A percentile compares a stretch with the other conserved stretches of the same genome.
Conservation (phyloP, 1,284 basidiomycete genomes). For the Boletus chippewaensis region DNA sequence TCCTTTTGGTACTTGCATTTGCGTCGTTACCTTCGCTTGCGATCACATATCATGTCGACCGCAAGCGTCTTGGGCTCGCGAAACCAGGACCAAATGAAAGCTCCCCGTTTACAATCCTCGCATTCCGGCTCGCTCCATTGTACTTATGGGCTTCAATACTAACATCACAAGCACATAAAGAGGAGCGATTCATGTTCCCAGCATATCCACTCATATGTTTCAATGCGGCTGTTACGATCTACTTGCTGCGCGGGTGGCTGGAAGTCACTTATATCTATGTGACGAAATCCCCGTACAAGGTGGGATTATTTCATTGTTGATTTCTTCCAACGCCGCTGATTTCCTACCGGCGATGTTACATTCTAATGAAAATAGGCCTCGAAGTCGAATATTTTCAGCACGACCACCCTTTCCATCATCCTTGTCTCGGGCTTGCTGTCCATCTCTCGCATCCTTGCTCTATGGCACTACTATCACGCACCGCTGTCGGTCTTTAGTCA, state of each 20-base stretch:
- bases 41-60: slow-evolving; percentile 73
- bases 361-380: slow-evolving; percentile 54
- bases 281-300: slow-evolving; percentile 80
- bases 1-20: slow-evolving; percentile 76
- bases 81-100: slow-evolving; percentile 53
- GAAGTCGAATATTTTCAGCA: slow-evolving; percentile 67
- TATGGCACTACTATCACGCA: slow-evolving; percentile 87
- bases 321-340: slow-evolving; percentile 5
- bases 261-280: slow-evolving; percentile 68
- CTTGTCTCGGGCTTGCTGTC: slow-evolving; percentile 64
- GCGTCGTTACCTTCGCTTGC: slow-evolving; percentile 71
- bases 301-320: slow-evolving; percentile 33
- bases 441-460: slow-evolving; percentile 71
- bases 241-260: slow-evolving; percentile 79
- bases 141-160: slow-evolving; percentile 88
- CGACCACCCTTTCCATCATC: slow-evolving; percentile 68
- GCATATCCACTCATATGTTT: slow-evolving; percentile 89
- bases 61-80: slow-evolving; percentile 67
- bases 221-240: slow-evolving; percentile 85
- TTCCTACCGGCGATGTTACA: neutral
- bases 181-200: slow-evolving; percentile 97
- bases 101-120: slow-evolving; percentile 73
- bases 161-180: slow-evolving; percentile 86
- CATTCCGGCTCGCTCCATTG: slow-evolving; percentile 72
- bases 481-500: slow-evolving; percentile 71